Evolutionary conservation across 1,284 basidiomycete species (phyloP), one percentile per base, ranked within the genome.

Genomic region (Trichosporon ovoides): DNA sequence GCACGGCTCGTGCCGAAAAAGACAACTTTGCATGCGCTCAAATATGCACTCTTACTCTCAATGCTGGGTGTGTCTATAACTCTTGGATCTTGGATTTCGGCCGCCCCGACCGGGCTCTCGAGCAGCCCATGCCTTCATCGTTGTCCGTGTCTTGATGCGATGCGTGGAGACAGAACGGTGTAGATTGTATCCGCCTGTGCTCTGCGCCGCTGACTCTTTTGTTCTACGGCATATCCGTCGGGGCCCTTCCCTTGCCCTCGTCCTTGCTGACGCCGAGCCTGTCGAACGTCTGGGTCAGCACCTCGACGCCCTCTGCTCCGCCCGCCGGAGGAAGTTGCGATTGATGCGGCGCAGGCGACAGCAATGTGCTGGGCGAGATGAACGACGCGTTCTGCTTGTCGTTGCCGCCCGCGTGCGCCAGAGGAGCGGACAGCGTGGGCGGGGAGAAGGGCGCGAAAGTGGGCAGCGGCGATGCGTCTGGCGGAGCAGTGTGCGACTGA

Each of bases 391-490:
- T 48, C 22, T 48, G 24, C 28, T 48, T 34, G 28, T 37, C 34
- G 38, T 53, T 24, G 12, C 38, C 56, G 18, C 63, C 56, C 36
- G 61, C 55, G 53, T 57, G 9, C 58, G 40, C 18, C 14, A 69
- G 60, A 49, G 54, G 62, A 9, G 57, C 54, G 13, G 56, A 53
- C 20, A 59, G 64, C 22, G 51, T 61, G 16, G 67, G 64, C 5
- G 70, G 68, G 7, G 70, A 70, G 60, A 74, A 75, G 0, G 73
- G 73, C 28, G 69, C 68, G 54, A 75, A 75, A 14, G 70, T 49
- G 5, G 54, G 54, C 13, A 38, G 38, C 28, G 28, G 31, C 12
- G 38, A 40, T 24, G 53, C 38, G 51, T 36, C 33, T 11, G 53
- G 48, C 9, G 55, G 55, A 9, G 50, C 50, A 33, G 38, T 51